Conservation (phyloP, 305 asterid species). For the Lippia alba region DNA sequence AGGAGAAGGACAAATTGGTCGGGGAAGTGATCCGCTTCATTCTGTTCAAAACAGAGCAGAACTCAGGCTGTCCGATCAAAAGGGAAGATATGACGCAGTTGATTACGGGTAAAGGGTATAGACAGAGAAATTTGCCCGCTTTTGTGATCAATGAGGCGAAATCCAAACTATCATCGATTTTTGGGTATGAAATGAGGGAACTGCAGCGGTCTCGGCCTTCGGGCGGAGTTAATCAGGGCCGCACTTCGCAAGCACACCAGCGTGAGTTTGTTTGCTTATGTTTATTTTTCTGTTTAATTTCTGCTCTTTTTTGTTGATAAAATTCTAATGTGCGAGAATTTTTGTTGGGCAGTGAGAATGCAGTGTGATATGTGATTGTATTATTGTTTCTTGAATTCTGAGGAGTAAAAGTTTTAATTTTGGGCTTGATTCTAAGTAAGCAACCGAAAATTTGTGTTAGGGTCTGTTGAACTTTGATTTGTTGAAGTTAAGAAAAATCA, state of each 20-base stretch:
- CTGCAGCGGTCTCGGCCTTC: conserved; percentile 74
- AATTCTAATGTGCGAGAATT: conserved; percentile 11
- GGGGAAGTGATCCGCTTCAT: conserved; percentile 81
- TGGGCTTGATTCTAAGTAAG: neutral
- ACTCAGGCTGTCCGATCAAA: conserved; percentile 78
- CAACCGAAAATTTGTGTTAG: conserved; percentile 1
- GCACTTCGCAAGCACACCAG: conserved; percentile 62
- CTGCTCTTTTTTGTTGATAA: conserved; percentile 3
- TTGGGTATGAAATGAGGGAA: conserved; percentile 87
- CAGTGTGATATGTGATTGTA: neutral
- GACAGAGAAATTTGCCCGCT: conserved; percentile 71
- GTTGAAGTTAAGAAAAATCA: neutral
- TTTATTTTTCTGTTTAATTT: neutral
- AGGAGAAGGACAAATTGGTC: conserved; percentile 85
- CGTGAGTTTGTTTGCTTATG: conserved; percentile 39
- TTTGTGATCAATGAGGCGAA: conserved; percentile 77
- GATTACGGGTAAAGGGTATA: conserved; percentile 68
- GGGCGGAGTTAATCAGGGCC: conserved; percentile 40
- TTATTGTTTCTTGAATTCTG: neutral
- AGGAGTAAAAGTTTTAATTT: neutral
- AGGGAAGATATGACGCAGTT: conserved; percentile 86
- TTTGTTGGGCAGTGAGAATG: conserved; percentile 2
- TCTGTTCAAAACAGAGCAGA: conserved; percentile 75
- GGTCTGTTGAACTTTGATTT: neutral
- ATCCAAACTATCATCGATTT: conserved; percentile 62